These are phyloP conservation scores for Chlorociboria aeruginascens DNA, from an alignment of 495 filamentous ascomycete genomes.

Conservation along the genomic window DNA sequence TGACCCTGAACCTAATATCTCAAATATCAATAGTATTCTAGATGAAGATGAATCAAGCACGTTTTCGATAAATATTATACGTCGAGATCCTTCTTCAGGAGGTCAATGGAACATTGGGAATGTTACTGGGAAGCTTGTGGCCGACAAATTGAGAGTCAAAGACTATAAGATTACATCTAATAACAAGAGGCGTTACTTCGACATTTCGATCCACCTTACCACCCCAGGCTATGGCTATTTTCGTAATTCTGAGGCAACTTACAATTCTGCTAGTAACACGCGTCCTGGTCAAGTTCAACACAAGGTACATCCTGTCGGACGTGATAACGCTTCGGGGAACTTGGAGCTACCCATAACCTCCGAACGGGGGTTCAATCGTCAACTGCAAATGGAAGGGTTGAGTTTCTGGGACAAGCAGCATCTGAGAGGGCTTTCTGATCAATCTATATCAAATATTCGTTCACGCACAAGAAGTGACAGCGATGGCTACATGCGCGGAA, in stretches of 20 bases:
- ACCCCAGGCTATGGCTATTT: conserved; percentile 17
- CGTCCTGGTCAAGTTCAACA: neutral
- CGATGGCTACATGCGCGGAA: neutral
- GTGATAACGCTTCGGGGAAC: neutral
- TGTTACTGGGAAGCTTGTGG: conserved; percentile 31
- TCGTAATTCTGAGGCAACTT: neutral
- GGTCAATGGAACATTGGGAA: conserved; percentile 84
- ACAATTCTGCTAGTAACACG: neutral
- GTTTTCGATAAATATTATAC: conserved; percentile 72
- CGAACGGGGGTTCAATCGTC: conserved; percentile 31
- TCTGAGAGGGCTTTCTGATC: conserved; percentile 10
- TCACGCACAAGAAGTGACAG: conserved; percentile 1
- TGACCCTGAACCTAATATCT: neutral
- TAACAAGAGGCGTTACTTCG: conserved; percentile 12
- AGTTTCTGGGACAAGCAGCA: conserved; percentile 26
- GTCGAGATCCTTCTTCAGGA: conserved; percentile 68
- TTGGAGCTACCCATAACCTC: neutral
- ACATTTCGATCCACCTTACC: conserved; percentile 29
- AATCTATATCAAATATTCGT: neutral
- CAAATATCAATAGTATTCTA: neutral
- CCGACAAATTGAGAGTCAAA: no score
- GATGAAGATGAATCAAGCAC: conserved; percentile 1
- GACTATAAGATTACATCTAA: neutral
- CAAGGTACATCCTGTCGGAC: neutral
- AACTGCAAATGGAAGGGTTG: conserved; percentile 36